A percentile compares a stretch with the other conserved stretches of the same genome.
These are phyloP conservation scores for Ascochyta pisi DNA, from an alignment of 2,329 filamentous ascomycete species.

Conservation along the genomic window DNA sequence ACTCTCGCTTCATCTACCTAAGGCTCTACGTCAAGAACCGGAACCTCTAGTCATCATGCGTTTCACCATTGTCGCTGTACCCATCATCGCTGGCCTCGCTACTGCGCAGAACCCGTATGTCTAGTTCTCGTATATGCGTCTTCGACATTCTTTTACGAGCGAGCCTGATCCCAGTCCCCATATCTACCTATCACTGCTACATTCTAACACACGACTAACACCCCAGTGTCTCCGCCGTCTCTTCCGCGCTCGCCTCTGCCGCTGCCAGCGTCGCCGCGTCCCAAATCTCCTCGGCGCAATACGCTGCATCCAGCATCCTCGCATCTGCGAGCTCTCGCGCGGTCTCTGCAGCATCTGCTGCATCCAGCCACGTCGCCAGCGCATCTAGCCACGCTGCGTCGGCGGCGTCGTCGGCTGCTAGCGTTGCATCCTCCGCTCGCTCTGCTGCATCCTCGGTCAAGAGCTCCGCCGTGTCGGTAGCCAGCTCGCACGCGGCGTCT, in stretches of 20 bases:
- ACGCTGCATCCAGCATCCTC: conserved; percentile 5
- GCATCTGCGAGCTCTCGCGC: conserved; percentile 8
- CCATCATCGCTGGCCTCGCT: conserved; percentile 11
- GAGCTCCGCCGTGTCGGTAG: too few species aligned
- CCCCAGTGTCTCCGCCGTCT: neutral
- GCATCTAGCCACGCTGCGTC: neutral
- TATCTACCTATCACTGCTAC: too few species aligned
- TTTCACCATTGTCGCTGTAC: conserved; percentile 15
- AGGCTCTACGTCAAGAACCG: too few species aligned
- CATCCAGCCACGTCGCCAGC: neutral
- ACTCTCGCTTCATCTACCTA: too few species aligned
- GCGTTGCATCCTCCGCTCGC: too few species aligned
- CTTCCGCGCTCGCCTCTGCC: conserved; percentile 4
- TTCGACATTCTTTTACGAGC: too few species aligned
- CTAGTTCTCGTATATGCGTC: neutral
- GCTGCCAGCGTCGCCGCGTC: neutral
- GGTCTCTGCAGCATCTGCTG: neutral
- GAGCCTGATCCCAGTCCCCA: too few species aligned
- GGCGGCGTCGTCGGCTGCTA: neutral
- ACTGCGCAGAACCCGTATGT: conserved; percentile 17
- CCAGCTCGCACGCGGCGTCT: too few species aligned
- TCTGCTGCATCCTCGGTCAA: too few species aligned
- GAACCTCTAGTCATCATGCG: conserved; percentile 14
- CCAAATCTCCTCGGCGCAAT: neutral
- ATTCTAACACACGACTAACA: too few species aligned